Evolutionary conservation across 169 alveolate species (phyloP), one percentile per base, ranked within the genome.

Genomic region (Perkinsus chesapeaki): DNA sequence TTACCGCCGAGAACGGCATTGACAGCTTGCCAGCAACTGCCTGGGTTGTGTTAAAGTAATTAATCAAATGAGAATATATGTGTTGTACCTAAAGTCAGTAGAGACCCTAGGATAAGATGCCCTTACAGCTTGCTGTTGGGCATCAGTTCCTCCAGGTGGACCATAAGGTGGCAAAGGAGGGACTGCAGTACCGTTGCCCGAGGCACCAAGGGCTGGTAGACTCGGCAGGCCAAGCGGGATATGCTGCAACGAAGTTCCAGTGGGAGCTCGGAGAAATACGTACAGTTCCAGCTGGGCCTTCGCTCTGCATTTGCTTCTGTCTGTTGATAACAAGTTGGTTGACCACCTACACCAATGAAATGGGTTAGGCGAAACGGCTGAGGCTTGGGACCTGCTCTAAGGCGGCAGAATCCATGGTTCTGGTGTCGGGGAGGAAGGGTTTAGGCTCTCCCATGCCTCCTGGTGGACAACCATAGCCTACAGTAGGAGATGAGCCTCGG

Each of bases 241-340:
- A 60, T 60, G 82, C 82, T 60, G 31, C 60, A 43, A 5, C 12
- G 37, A 60, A 23, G 12, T 27, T 16, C 3, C 37, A 23, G 82
- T 12, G 82, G 82, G 27, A 34, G 82, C 37, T 20, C 31, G 36
- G 82, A 16, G 82, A 16, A 60, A 60, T 60, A 43, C 60, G 37
- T 16, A 60, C 82, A 60, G 12, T 27, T 3, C 82, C 82, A 60
- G 12, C 27, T 27, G 82, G 37, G 12, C 82, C 82, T 20, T 60
- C 82, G 82, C 82, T 60, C 82, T 60, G 82, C 82, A 60, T 60
- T 60, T 60, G 82, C 82, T 60, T 60, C 12, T 60, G 82, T 60
- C 82, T 60, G 27, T 60, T 60, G 37, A 60, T 60, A 16, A 60
- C 82, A 12, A 60, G 82, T 60, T 60, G 82, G 82, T 60, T 60